phyloP scores from a whole-genome alignment of 2,329 filamentous ascomycete genomes.

The Trichoderma brevicompactum region DNA sequence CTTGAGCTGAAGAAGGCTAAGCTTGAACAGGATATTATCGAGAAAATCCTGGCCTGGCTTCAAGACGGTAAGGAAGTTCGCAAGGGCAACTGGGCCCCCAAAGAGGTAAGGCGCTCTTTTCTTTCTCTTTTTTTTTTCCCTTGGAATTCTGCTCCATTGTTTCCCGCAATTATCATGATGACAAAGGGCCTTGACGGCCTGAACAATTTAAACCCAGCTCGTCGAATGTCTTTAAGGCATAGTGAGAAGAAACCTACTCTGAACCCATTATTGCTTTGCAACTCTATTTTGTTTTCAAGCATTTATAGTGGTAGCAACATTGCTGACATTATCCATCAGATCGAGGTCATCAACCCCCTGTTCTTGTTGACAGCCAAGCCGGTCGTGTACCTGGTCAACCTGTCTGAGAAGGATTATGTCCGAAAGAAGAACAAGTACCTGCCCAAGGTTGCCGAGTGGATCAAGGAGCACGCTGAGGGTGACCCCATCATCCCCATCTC shows the following conservation, averaged over 20 bases:
- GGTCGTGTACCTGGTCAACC: constrained; percentile 94
- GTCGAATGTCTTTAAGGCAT: constrained; percentile 83
- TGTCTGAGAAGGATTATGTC: constrained; percentile 95
- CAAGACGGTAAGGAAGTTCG: constrained; percentile 91
- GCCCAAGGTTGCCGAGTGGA: constrained; percentile 90
- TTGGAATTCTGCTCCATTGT: neutral
- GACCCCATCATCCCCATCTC: constrained; percentile 95
- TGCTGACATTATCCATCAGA: constrained; percentile 54
- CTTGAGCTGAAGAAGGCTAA: constrained; percentile 97
- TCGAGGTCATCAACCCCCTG: constrained; percentile 96
- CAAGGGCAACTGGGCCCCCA: constrained; percentile 85
- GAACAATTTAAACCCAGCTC: constrained; percentile 98
- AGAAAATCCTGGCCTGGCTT: constrained; percentile 83
- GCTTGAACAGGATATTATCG: constrained; percentile 90
- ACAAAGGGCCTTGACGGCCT: constrained; percentile 93
- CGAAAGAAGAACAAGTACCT: constrained; percentile 99
- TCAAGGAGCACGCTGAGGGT: constrained; percentile 84
- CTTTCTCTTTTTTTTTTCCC: constrained; percentile 29
- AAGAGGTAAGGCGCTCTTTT: constrained; percentile 75
- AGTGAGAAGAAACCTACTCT: constrained; percentile 85
- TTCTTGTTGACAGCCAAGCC: constrained; percentile 96
- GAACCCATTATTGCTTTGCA: constrained; percentile 46
- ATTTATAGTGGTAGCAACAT: neutral
- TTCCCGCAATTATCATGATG: constrained; percentile 71
- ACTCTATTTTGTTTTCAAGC: neutral